phyloP scores from a whole-genome alignment of 2,329 filamentous ascomycete species.

The Exophiala mesophila region DNA sequence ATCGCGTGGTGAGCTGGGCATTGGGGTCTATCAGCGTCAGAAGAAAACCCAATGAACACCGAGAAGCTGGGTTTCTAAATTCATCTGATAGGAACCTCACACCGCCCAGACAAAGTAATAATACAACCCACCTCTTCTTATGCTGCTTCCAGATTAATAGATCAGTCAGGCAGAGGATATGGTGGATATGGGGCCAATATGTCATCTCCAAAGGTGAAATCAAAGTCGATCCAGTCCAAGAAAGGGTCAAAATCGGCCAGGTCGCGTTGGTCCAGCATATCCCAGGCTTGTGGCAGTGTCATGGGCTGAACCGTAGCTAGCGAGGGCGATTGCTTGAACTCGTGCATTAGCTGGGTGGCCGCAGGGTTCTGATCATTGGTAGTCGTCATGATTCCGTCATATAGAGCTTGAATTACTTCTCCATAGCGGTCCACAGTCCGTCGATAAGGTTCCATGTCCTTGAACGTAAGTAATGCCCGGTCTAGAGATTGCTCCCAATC shows the following conservation, averaged over 20 bases:
- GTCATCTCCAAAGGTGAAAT: slow-evolving; percentile 1
- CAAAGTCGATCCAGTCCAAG: neutral
- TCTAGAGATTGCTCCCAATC: neutral
- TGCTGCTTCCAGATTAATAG: too few species aligned
- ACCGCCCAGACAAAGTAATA: too few species aligned
- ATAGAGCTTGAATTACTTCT: neutral
- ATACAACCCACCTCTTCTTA: too few species aligned
- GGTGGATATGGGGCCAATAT: too few species aligned
- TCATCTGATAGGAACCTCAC: too few species aligned
- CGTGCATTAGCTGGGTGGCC: neutral
- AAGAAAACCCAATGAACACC: too few species aligned
- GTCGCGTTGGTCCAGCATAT: neutral
- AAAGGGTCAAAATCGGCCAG: neutral
- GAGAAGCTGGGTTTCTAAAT: too few species aligned
- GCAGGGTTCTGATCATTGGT: neutral
- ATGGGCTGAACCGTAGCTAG: neutral
- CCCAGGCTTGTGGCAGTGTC: neutral
- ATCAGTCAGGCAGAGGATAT: too few species aligned
- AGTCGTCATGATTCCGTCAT: neutral
- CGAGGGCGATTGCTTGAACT: neutral
- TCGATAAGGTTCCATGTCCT: neutral
- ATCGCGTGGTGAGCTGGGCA: too few species aligned
- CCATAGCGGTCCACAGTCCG: neutral
- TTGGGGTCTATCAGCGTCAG: too few species aligned
- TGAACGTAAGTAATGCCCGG: neutral